Conservation (phyloP, 1,284 basidiomycete genomes). For the Ganoderma lucidum region DNA sequence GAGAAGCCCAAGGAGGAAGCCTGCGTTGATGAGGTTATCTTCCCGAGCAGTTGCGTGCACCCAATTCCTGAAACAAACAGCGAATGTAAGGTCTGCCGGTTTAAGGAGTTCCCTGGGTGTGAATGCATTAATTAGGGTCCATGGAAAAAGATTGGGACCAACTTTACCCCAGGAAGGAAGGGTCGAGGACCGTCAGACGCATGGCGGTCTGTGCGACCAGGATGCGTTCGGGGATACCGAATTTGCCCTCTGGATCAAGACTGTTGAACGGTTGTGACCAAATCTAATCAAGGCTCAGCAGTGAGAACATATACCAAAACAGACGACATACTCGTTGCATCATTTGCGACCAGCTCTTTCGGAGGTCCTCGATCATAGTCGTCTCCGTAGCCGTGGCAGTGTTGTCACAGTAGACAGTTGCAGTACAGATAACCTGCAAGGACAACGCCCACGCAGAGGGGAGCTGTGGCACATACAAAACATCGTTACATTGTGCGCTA, state of each 20-base stretch:
- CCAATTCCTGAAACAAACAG: constrained; percentile 26
- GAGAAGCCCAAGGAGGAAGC: constrained; percentile 7
- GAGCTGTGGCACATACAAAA: neutral
- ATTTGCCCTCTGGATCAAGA: constrained; percentile 13
- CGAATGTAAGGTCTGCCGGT: constrained; percentile 24
- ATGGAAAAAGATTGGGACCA: neutral
- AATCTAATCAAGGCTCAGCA: constrained; percentile 7
- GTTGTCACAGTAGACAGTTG: constrained; percentile 11
- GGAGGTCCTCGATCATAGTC: constrained; percentile 23
- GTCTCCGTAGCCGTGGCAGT: constrained; percentile 15
- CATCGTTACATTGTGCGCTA: neutral
- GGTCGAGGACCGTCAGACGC: constrained; percentile 18
- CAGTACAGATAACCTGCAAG: constrained; percentile 21
- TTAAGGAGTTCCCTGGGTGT: constrained; percentile 16
- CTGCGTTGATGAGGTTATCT: constrained; percentile 7
- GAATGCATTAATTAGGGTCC: neutral
- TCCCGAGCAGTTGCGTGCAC: constrained; percentile 16
- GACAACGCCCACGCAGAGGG: constrained; percentile 15
- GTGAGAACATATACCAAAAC: no score
- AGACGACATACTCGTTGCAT: constrained; percentile 22
- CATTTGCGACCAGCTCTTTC: constrained; percentile 22
- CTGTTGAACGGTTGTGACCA: constrained; percentile 21
- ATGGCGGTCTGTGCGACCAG: constrained; percentile 19
- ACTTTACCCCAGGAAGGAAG: constrained; percentile 25
- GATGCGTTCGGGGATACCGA: constrained; percentile 16